Evolutionary conservation across 2,329 filamentous ascomycete species (phyloP).

Genomic region (Zopfia rhizophila): DNA sequence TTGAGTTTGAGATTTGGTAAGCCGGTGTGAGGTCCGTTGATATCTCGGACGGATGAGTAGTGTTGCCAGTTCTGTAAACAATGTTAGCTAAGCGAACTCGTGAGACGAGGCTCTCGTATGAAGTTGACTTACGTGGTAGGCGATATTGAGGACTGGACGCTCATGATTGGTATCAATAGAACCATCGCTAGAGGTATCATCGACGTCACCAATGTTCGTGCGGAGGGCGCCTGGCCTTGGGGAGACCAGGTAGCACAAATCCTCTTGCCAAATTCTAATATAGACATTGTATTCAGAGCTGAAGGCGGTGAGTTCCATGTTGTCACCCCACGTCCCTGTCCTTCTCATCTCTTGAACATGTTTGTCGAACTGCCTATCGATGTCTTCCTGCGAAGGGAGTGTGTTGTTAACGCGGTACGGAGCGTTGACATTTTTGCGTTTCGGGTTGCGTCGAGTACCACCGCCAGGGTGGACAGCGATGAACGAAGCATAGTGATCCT

Average conservation of each 20-base stretch:
- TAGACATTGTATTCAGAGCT: conserved; percentile 69
- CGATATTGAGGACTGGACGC: conserved; percentile 64
- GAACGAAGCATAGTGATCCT: conserved; percentile 72
- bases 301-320: conserved; percentile 75
- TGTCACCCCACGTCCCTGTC: conserved; percentile 71
- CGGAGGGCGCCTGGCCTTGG: conserved; percentile 53
- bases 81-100: conserved; percentile 25
- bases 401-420: conserved; percentile 57
- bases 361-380: conserved; percentile 62
- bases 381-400: conserved; percentile 63
- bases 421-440: conserved; percentile 65
- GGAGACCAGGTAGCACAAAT: conserved; percentile 62
- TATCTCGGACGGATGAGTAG: conserved; percentile 73
- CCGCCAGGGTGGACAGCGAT: conserved; percentile 65
- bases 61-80: conserved; percentile 68
- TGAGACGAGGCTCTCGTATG: not conserved
- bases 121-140: conserved; percentile 67
- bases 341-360: conserved; percentile 70
- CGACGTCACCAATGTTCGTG: conserved; percentile 35
- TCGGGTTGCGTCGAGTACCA: conserved; percentile 65
- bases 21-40: conserved; percentile 68
- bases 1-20: conserved; percentile 59
- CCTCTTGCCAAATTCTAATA: conserved; percentile 70
- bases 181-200: conserved; percentile 41
- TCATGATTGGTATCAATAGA: conserved; percentile 31